Percentiles rank a stretch among this genome's conserved stretches.
phyloP scores from a whole-genome alignment of 2,329 filamentous ascomycete genomes.

The Trichoderma sp. region DNA sequence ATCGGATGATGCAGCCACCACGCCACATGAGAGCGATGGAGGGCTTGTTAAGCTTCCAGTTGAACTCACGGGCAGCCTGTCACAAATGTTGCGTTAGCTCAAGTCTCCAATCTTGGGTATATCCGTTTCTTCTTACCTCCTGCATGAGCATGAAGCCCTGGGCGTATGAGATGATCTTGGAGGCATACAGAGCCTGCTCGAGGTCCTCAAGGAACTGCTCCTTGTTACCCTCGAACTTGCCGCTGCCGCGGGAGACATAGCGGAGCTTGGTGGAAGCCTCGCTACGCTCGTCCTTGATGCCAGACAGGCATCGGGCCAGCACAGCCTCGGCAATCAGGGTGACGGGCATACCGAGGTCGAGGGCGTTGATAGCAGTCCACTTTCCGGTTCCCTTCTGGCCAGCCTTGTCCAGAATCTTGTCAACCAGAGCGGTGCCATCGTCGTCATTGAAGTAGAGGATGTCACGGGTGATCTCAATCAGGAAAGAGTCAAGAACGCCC shows the following conservation, averaged over 20 bases:
- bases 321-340: conserved; percentile 97
- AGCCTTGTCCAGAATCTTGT: conserved; percentile 98
- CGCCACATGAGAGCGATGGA: conserved; percentile 99
- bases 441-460: conserved; percentile 99
- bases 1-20: conserved; percentile 99
- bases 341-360: conserved; percentile 97
- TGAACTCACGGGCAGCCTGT: conserved; percentile 90
- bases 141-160: conserved; percentile 99
- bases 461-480: conserved; percentile 98
- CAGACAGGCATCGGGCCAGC: conserved; percentile 89
- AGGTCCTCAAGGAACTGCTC: conserved; percentile 93
- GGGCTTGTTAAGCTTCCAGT: conserved; percentile 99
- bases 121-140: conserved; percentile 56
- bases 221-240: conserved; percentile 83
- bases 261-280: conserved; percentile 76
- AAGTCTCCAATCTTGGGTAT: not conserved
- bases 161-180: conserved; percentile 99
- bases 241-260: conserved; percentile 66
- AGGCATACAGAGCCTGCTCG: conserved; percentile 97
- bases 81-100: not conserved
- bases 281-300: conserved; percentile 88
- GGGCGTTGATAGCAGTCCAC: conserved; percentile 99
- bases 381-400: conserved; percentile 99
- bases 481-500: conserved; percentile 97
- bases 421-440: conserved; percentile 83